Percentiles rank a stretch among this genome's conserved stretches.
Conservation (phyloP, 192 early-diverging fungal genomes). For the Backusella psychrophila region DNA sequence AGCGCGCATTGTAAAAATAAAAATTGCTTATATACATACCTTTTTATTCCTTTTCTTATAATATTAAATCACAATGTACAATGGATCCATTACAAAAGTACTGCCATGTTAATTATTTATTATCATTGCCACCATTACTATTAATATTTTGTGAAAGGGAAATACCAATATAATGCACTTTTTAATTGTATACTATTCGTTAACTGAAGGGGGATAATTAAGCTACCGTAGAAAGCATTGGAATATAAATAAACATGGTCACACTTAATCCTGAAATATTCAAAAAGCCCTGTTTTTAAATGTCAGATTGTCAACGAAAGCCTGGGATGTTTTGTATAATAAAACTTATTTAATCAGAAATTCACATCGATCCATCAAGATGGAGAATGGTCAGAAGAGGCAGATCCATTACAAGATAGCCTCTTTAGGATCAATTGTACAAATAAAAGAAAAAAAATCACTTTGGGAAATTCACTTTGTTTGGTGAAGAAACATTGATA, state of each 20-base stretch:
- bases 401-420: neutral
- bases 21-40: neutral
- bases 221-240: neutral
- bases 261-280: neutral
- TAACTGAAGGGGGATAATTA: neutral
- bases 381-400: neutral
- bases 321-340: constrained; percentile 6
- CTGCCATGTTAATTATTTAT: neutral
- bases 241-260: neutral
- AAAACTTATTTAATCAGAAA: constrained; percentile 4
- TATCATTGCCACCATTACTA: neutral
- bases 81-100: neutral
- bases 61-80: neutral
- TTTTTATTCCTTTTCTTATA: neutral
- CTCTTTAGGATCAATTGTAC: neutral
- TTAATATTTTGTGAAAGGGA: neutral
- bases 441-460: neutral
- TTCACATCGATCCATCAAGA: neutral
- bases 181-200: neutral
- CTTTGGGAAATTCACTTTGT: neutral
- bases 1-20: neutral
- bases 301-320: neutral
- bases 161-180: neutral
- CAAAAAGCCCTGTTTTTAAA: neutral
- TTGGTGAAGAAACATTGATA: neutral